A percentile compares a stretch with the other conserved stretches of the same genome.
Conservation (phyloP, 169 alveolate species). For the Eimeria maxima region DNA sequence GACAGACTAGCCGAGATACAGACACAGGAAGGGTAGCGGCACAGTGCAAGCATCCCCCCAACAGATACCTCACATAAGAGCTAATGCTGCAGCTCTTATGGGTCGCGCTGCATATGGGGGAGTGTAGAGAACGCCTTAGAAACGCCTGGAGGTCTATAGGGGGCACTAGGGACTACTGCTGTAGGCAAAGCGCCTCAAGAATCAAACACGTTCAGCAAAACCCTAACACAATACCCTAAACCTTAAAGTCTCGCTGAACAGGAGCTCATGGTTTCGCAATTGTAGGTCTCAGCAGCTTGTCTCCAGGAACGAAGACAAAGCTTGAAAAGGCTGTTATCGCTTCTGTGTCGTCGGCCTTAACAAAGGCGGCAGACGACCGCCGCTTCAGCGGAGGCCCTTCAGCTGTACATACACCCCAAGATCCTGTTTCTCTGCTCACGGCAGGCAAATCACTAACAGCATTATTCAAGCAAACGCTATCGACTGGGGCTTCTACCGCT, state of each 20-base stretch:
- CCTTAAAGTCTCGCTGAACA: background rate
- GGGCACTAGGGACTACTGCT: background rate
- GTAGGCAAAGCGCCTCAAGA: background rate
- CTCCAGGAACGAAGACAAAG: background rate
- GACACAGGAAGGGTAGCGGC: background rate
- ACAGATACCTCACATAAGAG: background rate
- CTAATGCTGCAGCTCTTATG: background rate
- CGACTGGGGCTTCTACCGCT: background rate
- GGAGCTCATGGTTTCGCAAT: background rate
- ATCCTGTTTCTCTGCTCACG: background rate
- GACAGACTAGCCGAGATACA: background rate
- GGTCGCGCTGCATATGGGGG: background rate
- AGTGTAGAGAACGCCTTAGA: background rate
- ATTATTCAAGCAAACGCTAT: background rate
- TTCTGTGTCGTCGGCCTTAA: constrained; percentile 60
- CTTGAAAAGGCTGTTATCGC: background rate
- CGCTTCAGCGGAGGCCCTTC: constrained; percentile 28
- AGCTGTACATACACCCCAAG: background rate
- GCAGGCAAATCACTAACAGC: background rate
- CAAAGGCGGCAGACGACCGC: constrained; percentile 33
- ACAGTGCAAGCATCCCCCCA: background rate
- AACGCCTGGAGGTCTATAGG: background rate
- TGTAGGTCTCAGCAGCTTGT: background rate
- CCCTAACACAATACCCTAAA: background rate
- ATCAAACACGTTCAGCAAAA: background rate